Evolutionary conservation across 116 monocot genomes (phyloP), one percentile per base, ranked within the genome.

Genomic region (Papilionanthe hybrid): DNA sequence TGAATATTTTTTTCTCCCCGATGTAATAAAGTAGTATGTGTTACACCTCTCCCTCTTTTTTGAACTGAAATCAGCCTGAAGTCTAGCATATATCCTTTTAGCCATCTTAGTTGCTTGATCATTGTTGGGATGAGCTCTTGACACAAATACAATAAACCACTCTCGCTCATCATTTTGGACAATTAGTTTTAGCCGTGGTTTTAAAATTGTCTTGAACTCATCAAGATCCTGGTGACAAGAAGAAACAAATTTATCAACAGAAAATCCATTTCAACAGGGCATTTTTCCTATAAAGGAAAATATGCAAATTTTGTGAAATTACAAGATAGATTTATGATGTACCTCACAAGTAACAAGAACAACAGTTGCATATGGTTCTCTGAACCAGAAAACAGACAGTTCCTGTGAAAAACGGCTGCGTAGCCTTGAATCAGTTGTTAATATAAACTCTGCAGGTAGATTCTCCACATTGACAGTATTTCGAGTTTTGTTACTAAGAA

Each of bases 91-190:
- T 56, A 99, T 81, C 80, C 88, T 99, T 80, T 99, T 99, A 42
- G 93, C 86, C 89, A 95, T 88, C 77, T 95, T 99, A 42, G 87
- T 86, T 78, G 90, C 95, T 82, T 87, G 86, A 55, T 99, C 99
- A 84, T 95, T 93, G 76, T 81, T 86, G 55, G 95, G 95, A 57
- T 86, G 89, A 86, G 89, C 91, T 86, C 90, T 99, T 23, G 99
- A 99, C 63, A 99, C 93, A 88, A 91, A 99, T 32, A 99, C 93
- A 81, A 99, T 93, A 79, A 99, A 95, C 95, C 93, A 99, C 69
- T 99, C 99, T 41, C 86, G 87, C n/a, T 99, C 99, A 83, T 99
- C 99, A 90, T 99, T 99, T 84, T 99, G 99, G 79, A 93, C 89
- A 72, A 99, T 93, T 47, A 99, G 80, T 85, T 95, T 99, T 66